Conservation (phyloP, 2,329 filamentous ascomycete genomes). For the Calonectria multiphialidica region DNA sequence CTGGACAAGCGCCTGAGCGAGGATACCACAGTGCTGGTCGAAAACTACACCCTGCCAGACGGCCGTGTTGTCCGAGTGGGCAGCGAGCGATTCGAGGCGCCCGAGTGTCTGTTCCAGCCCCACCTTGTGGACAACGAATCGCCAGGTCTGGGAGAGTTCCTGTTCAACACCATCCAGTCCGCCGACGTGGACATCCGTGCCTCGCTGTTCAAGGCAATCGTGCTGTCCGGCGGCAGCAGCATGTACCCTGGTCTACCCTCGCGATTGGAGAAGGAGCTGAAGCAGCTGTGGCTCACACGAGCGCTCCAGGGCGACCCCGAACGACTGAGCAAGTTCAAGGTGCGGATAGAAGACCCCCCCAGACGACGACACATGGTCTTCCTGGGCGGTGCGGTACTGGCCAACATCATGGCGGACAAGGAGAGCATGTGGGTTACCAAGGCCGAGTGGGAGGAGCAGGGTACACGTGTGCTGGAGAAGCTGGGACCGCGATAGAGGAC, state of each 20-base stretch:
- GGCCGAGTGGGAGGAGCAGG: constrained; percentile 96
- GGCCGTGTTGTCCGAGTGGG: constrained; percentile 96
- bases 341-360: constrained; percentile 97
- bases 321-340: constrained; percentile 98
- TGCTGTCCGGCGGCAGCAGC: constrained; percentile 95
- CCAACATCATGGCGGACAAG: constrained; percentile 99
- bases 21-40: constrained; percentile 96
- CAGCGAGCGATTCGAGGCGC: constrained; percentile 96
- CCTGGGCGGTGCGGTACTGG: constrained; percentile 93
- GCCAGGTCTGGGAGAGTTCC: constrained; percentile 93
- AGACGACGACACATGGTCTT: constrained; percentile 99
- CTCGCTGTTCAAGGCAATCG: constrained; percentile 96
- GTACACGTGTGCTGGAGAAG: constrained; percentile 87
- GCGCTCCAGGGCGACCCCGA: constrained; percentile 93
- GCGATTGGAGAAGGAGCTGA: constrained; percentile 96
- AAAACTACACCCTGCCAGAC: constrained; percentile 97
- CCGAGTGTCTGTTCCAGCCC: constrained; percentile 98
- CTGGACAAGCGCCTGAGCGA: constrained; percentile 96
- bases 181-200: constrained; percentile 95
- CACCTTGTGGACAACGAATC: constrained; percentile 98
- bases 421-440: constrained; percentile 99
- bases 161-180: constrained; percentile 98
- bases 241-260: constrained; percentile 99
- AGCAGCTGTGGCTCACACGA: constrained; percentile 96
- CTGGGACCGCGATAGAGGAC: constrained; percentile 81